Base-by-base conservation (phyloP, 208 protist genomes). In the Trypanosomatidae sp. region DNA sequence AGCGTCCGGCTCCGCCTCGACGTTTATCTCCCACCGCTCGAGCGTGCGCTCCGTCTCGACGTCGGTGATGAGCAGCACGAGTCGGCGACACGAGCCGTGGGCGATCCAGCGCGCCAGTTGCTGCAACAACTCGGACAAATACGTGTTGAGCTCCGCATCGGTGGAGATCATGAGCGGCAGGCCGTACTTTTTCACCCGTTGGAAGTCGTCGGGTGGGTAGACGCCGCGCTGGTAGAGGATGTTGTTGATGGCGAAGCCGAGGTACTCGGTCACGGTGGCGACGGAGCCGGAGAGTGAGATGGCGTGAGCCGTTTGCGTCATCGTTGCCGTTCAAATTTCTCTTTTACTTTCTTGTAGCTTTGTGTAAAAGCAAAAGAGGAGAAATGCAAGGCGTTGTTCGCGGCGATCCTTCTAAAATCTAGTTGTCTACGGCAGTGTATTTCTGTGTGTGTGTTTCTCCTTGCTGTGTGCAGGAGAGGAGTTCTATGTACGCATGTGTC, bases 181-280 rank as follows among this genome's bases (percentile, higher is more conserved):
- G 9, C 98, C 98, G 82, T 99, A 99, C 82, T 99, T 98, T 30
- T 82, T 92, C 50, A 98, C 90, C 50, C 83, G 73, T 17, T 88
- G 77, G 76, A 99, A 99, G 47, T 77, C 79, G 19, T 99, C 97
- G 1, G 96, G 83, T 25, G 98, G 98, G 89, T 99, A 99, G 62
- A 99, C 93, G 15, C 98, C 98, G 25, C 99, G 95, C 81, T 99
- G 97, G 82, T 98, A 99, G 62, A 99, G 86, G 74, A 98, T 97
- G 62, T 62, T 89, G 77, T 98, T 98, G 47, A 98, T 92, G 15
- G 91, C 86, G 67, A 97, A 98, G 30, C 88, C 92, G 82, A 99
- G 99, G 77, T 99, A 99, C 85, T 99, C 99, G 4, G 97, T 97
- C 49, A 99, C 98, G 43, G 98, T 98, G n/a, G 95, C 89, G 4